These are phyloP conservation scores for Kodamaea lidongshanica DNA, from an alignment of 805 yeast species.

Conservation along the genomic window DNA sequence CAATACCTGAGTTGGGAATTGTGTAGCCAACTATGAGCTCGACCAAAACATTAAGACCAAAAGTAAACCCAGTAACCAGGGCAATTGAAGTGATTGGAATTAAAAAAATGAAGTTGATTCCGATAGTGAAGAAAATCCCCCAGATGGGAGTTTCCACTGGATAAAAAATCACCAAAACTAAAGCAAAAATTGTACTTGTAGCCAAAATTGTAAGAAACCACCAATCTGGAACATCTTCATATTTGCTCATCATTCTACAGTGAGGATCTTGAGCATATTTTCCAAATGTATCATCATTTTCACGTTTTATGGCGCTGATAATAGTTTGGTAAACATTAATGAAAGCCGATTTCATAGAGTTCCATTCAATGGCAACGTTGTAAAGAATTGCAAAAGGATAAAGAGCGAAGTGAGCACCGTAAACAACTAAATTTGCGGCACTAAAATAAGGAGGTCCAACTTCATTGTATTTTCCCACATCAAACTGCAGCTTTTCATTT, in stretches of 20 bases:
- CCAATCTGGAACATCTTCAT: slow-evolving; percentile 70
- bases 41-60: slow-evolving; percentile 56
- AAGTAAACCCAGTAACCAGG: slow-evolving; percentile 54
- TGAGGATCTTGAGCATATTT: slow-evolving; percentile 44
- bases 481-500: slow-evolving; percentile 39
- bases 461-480: slow-evolving; percentile 39
- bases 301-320: slow-evolving; percentile 12
- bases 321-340: slow-evolving; percentile 28
- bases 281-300: slow-evolving; percentile 14
- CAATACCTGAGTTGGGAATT: slow-evolving; percentile 54
- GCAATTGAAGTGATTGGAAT: slow-evolving; percentile 58
- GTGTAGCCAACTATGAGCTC: slow-evolving; percentile 63
- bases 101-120: slow-evolving; percentile 49
- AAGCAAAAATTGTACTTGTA: slow-evolving; percentile 38
- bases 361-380: slow-evolving; percentile 42
- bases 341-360: slow-evolving; percentile 34
- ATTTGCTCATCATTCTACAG: slow-evolving; percentile 50
- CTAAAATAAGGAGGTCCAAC: slow-evolving; percentile 63
- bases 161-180: slow-evolving; percentile 40
- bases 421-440: slow-evolving; percentile 55
- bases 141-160: slow-evolving; percentile 57
- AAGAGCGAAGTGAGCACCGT: slow-evolving; percentile 51
- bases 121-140: slow-evolving; percentile 54
- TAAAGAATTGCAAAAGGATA: slow-evolving; percentile 53
- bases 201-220: slow-evolving; percentile 50